phyloP scores from a whole-genome alignment of 768 basidiomycete species.

The Trametes meyenii region DNA sequence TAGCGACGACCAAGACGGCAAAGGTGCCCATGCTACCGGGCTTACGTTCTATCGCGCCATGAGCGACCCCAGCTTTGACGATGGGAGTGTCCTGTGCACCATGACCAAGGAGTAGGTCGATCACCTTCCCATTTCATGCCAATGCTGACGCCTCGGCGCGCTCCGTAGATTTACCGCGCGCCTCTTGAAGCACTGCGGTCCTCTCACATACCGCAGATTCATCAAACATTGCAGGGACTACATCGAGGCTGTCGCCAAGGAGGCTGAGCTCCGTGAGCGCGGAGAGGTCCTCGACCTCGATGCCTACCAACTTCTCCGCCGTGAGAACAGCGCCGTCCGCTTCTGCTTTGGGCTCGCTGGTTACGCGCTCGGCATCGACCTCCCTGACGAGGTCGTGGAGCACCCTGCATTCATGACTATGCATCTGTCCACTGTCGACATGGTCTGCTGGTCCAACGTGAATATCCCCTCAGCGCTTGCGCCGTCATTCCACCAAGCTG shows the following conservation, averaged over 20 bases:
- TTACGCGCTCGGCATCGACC: constrained; percentile 61
- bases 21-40: constrained; percentile 56
- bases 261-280: constrained; percentile 63
- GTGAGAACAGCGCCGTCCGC: constrained; percentile 70
- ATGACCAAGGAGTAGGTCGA: constrained; percentile 62
- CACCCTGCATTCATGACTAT: constrained; percentile 56
- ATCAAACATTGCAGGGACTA: constrained; percentile 55
- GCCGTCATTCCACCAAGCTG: not conserved
- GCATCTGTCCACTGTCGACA: constrained; percentile 62
- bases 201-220: constrained; percentile 54
- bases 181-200: constrained; percentile 44
- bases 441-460: constrained; percentile 74
- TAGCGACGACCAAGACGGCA: constrained; percentile 64
- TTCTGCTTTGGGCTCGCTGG: constrained; percentile 66
- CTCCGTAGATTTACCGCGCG: constrained; percentile 54
- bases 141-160: not conserved
- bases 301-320: constrained; percentile 58
- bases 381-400: constrained; percentile 63
- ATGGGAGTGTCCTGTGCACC: constrained; percentile 56
- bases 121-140: not conserved
- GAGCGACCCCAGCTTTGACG: constrained; percentile 52
- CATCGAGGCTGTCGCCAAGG: constrained; percentile 57
- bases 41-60: constrained; percentile 56
- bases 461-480: constrained; percentile 26
- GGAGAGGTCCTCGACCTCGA: constrained; percentile 56